Evolutionary conservation across 257 asterid species (phyloP).

Genomic region (Solanum boliviense): DNA sequence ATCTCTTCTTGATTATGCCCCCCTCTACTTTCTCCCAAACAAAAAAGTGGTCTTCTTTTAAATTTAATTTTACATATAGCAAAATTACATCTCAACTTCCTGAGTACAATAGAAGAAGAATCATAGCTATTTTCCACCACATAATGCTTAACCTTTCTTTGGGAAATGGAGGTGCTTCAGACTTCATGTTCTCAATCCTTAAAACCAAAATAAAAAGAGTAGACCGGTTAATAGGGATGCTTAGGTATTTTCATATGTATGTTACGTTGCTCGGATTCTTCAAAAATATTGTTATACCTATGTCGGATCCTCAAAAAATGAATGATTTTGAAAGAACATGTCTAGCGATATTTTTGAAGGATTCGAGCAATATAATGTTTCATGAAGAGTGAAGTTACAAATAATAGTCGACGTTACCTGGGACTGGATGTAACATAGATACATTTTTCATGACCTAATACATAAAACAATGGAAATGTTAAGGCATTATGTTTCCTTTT

Average conservation of each 20-base stretch:
- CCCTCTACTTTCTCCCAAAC: not conserved
- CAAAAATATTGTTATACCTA: not conserved
- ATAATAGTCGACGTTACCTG: not conserved
- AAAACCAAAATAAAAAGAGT: not conserved
- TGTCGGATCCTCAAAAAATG: not conserved
- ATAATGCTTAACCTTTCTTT: not conserved
- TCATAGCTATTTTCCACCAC: constrained; percentile 18
- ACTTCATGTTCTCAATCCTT: constrained; percentile 14
- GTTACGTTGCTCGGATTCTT: not conserved
- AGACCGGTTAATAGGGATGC: not conserved
- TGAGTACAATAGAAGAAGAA: constrained; percentile 18
- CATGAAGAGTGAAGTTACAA: not conserved
- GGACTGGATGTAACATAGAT: constrained; percentile 24
- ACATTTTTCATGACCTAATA: constrained; percentile 50
- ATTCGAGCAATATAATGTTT: not conserved
- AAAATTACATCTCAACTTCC: constrained; percentile 2
- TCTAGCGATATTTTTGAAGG: not conserved
- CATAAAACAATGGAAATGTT: not conserved
- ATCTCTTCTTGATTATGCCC: not conserved
- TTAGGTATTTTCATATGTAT: too few relatives aligned
- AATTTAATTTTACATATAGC: not conserved
- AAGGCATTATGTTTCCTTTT: not conserved
- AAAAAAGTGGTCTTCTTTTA: not conserved
- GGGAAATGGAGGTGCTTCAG: constrained; percentile 20
- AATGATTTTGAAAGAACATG: not conserved